A percentile compares a stretch with the other conserved stretches of the same genome.
Evolutionary conservation across 345 rosid genomes (phyloP).

Genomic region (Arabis alpina): DNA sequence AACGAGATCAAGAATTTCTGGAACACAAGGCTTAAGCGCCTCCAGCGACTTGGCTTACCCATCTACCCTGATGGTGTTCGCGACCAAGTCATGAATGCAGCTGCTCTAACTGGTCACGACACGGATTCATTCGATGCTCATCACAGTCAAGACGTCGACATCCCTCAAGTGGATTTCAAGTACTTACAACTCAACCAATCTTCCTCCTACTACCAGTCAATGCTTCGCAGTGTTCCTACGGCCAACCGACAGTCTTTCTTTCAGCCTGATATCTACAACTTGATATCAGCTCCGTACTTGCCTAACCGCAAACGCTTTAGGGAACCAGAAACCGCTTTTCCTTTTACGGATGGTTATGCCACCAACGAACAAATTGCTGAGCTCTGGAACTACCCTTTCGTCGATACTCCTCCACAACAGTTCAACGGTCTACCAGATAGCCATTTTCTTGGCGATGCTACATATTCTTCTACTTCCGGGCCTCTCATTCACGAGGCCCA

Average conservation of each 20-base stretch:
- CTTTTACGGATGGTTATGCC: conserved; percentile 2
- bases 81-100: conserved; percentile 46
- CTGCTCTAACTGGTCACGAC: conserved; percentile 43
- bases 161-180: conserved; percentile 56
- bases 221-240: conserved; percentile 23
- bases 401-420: conserved; percentile 33
- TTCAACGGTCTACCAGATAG: conserved; percentile 44
- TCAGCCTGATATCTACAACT: conserved; percentile 26
- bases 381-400: conserved; percentile 26
- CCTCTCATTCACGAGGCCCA: conserved; percentile 44
- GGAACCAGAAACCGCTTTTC: not conserved
- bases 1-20: conserved; percentile 82
- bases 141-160: conserved; percentile 48
- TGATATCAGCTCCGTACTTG: conserved; percentile 19
- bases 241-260: not conserved
- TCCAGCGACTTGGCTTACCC: conserved; percentile 59
- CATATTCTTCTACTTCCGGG: conserved; percentile 54
- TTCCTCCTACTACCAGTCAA: conserved; percentile 7
- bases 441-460: conserved; percentile 48
- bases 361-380: conserved; percentile 18
- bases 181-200: conserved; percentile 41
- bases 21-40: conserved; percentile 67
- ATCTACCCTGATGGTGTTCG: conserved; percentile 63
- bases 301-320: conserved; percentile 16
- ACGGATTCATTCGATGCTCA: conserved; percentile 35